Evolutionary conservation across 768 basidiomycete genomes (phyloP), one percentile per base, ranked within the genome.

Genomic region (Mycena maculata): DNA sequence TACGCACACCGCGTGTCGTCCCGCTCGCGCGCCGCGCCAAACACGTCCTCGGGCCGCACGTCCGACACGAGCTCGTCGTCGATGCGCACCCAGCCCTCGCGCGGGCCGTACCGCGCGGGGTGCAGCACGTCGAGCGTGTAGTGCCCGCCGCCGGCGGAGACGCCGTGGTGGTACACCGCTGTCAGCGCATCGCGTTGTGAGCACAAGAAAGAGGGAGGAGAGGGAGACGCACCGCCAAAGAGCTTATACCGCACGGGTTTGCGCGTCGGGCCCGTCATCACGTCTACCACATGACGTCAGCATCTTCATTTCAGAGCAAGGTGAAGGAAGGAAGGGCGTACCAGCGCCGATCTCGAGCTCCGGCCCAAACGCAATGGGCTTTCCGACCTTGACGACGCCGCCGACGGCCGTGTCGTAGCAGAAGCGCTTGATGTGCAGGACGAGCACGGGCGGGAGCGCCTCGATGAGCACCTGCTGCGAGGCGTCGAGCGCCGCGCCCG

Each of bases 161-260:
- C 82, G 2, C 97, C 97, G 71, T 99, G 96, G 76, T 99, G 97
- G 77, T 98, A 98, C 15, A 98, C 80, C 11, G 90, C 97, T 93
- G 27, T 30, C n/a, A n/a, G 56, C 47, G 54, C 47, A 16, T 38
- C 49, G 65, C 42, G 31, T 31, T 59, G 33, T 28, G 41, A 9
- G 4, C 36, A 27, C 23, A 58, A 28, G 28, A 48, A 3, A 38
- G 22, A 15, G 16, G 25, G 55, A 42, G 15, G 41, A 13, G 15
- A 36, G 11, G 9, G 27, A 65, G 23, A 77, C 87, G 62, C 71
- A 93, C 93, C 92, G 70, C 93, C 94, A 73, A 95, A 95, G 11
- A 97, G 85, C 72, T 90, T 90, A 76, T 96, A 97, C 72, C 85
- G 85, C 45, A 85, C 83, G 4, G 83, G 77, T 68, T 83, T 81